Evolutionary conservation across 2,329 filamentous ascomycete genomes (phyloP).

Genomic region (Fusarium sp.): DNA sequence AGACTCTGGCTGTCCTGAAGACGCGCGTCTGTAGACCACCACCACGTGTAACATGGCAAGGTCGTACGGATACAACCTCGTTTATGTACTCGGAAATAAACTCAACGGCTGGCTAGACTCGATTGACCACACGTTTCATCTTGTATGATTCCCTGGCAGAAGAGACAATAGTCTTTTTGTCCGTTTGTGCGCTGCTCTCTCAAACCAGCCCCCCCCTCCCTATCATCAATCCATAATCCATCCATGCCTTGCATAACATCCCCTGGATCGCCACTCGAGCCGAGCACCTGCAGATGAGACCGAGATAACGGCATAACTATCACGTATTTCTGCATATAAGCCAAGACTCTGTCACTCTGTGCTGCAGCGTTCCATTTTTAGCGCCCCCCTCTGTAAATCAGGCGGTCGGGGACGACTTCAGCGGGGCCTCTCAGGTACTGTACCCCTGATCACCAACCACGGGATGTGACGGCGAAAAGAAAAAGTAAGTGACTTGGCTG

Average conservation of each 20-base stretch:
- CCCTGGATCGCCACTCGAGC: background rate
- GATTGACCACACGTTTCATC: constrained; percentile 11
- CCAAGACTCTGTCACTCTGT: constrained; percentile 19
- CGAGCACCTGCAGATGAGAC: background rate
- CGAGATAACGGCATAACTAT: background rate
- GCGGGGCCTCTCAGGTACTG: constrained; percentile 3
- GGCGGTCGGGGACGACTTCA: constrained; percentile 11
- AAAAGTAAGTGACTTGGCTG: background rate
- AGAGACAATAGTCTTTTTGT: background rate
- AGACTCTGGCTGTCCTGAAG: background rate
- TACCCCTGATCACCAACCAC: constrained; percentile 10
- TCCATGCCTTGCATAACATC: constrained; percentile 2
- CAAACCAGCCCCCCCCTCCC: background rate
- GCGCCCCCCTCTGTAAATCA: background rate
- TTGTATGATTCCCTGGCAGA: constrained; percentile 8
- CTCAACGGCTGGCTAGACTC: constrained; percentile 8
- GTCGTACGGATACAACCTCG: background rate
- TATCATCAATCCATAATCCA: background rate
- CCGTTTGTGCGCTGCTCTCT: background rate
- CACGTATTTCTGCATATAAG: constrained; percentile 7
- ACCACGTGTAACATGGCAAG: constrained; percentile 15
- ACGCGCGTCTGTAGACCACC: constrained; percentile 10
- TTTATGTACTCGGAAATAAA: background rate
- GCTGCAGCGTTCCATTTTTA: constrained; percentile 11
- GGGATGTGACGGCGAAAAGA: background rate